Percentiles rank a stretch among this genome's conserved stretches.
These are phyloP conservation scores for Penicillium sp. DNA, from an alignment of 2,329 filamentous ascomycete genomes.

Conservation along the genomic window DNA sequence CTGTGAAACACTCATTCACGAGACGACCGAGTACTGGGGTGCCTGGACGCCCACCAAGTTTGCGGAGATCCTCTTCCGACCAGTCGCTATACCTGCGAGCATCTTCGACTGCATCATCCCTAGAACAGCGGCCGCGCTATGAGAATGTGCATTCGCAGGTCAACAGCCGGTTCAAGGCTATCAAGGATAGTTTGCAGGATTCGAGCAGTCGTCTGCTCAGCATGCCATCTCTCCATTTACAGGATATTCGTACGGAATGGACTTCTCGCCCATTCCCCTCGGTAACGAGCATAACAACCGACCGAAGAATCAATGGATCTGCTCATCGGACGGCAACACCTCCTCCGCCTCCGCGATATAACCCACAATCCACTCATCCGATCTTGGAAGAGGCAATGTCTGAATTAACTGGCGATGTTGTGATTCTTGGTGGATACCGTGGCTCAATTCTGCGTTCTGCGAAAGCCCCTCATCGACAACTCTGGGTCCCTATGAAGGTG, in stretches of 20 bases:
- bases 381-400: slow-evolving; percentile 65
- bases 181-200: slow-evolving; percentile 84
- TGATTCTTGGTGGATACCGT: slow-evolving; percentile 86
- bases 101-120: slow-evolving; percentile 76
- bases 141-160: slow-evolving; percentile 80
- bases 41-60: slow-evolving; percentile 31
- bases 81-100: slow-evolving; percentile 74
- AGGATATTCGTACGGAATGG: slow-evolving; percentile 44
- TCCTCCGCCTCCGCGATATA: slow-evolving; percentile 27
- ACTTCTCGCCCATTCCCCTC: slow-evolving; percentile 37
- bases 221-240: slow-evolving; percentile 50
- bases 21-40: slow-evolving; percentile 33
- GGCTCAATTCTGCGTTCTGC: slow-evolving; percentile 87
- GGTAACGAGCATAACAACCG: slow-evolving; percentile 18
- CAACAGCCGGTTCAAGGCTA: slow-evolving; percentile 86
- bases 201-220: slow-evolving; percentile 69
- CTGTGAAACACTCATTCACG: slow-evolving; percentile 40
- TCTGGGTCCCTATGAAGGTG: slow-evolving; percentile 94
- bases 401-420: slow-evolving; percentile 77
- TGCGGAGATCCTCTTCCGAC: slow-evolving; percentile 72
- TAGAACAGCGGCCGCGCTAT: slow-evolving; percentile 82
- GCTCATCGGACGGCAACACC: slow-evolving; percentile 13
- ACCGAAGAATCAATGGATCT: slow-evolving; percentile 17
- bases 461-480: slow-evolving; percentile 77
- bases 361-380: slow-evolving; percentile 41